A percentile compares a stretch with the other conserved stretches of the same genome.
These are phyloP conservation scores for Cyclotella kingstonii DNA, from an alignment of 108 stramenopile species.

Conservation along the genomic window DNA sequence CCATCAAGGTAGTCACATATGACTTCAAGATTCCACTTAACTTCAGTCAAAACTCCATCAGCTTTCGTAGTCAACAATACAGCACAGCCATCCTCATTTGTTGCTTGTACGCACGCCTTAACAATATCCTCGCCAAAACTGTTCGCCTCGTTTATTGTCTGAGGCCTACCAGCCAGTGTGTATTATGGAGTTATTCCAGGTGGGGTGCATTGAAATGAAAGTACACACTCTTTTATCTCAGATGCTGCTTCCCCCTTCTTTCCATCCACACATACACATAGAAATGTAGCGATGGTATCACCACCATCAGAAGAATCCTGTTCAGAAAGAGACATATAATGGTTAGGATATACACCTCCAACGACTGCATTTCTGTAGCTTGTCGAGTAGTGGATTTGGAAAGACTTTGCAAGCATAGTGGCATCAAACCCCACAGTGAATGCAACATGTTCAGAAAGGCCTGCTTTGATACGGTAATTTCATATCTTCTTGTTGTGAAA, in stretches of 20 bases:
- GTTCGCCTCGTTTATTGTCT: conserved; percentile 14
- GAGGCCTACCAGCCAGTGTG: conserved; percentile 1
- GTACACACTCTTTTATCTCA: conserved; percentile 13
- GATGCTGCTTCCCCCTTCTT: conserved; percentile 8
- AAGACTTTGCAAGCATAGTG: neutral
- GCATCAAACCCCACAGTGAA: conserved; percentile 17
- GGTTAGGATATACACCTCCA: conserved; percentile 22
- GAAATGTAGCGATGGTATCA: too few relatives aligned
- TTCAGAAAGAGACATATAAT: neutral
- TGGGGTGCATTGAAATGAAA: conserved; percentile 18
- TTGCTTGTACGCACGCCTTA: neutral
- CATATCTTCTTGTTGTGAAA: neutral
- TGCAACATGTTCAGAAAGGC: neutral
- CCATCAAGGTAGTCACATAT: conserved; percentile 6
- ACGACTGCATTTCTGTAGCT: conserved; percentile 3
- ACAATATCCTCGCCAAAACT: conserved; percentile 1
- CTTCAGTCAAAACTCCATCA: conserved; percentile 19
- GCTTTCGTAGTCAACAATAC: conserved; percentile 17
- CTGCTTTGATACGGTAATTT: neutral
- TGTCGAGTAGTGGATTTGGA: neutral
- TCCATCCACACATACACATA: conserved; percentile 6
- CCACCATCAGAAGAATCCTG: neutral
- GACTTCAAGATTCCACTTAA: neutral
- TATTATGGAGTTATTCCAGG: conserved; percentile 11
- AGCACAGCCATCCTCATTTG: conserved; percentile 5